Evolutionary conservation across 129 eudicot species (phyloP).

Genomic region (carrot (Daucus carota)): DH1_v3.0 NC_030389.2:32627001-32627500

Average conservation of each 20-base stretch:
- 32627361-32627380: constrained; percentile 16
- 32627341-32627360: neutral
- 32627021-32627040: constrained; percentile 5
- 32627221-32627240: constrained; percentile 6
- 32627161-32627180: neutral
- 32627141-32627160: constrained; percentile 15
- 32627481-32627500: constrained; percentile 14
- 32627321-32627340: constrained; percentile 3
- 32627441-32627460: constrained; percentile 5
- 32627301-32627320: constrained; percentile 14
- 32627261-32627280: constrained; percentile 12
- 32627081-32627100: constrained; percentile 8
- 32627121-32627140: constrained; percentile 4
- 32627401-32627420: neutral
- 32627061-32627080: neutral
- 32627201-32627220: constrained; percentile 6
- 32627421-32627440: neutral
- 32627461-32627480: constrained; percentile 5
- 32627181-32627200: constrained; percentile 9
- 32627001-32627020: constrained; percentile 10
- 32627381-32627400: constrained; percentile 11
- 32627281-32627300: constrained; percentile 12
- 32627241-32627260: neutral
- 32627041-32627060: constrained; percentile 1
- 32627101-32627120: neutral